These are phyloP conservation scores for Vaccinium macrocarpon DNA, from an alignment of 148 eudicot genomes.

Conservation along the genomic window DNA sequence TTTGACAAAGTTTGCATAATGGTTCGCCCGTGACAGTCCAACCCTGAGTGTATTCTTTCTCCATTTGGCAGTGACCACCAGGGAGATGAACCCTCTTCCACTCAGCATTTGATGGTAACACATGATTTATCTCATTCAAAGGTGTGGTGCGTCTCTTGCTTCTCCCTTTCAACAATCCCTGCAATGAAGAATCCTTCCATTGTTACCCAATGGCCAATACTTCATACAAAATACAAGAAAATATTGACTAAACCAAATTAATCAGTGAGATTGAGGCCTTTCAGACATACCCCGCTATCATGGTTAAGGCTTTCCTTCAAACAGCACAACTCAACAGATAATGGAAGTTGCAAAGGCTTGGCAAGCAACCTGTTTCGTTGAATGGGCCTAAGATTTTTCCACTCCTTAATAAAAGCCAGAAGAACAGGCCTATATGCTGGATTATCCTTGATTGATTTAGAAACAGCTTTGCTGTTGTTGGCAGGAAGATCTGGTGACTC, in stretches of 20 bases:
- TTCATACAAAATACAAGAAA: background rate
- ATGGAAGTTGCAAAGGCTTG: constrained; percentile 87
- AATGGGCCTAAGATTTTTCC: constrained; percentile 70
- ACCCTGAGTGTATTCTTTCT: constrained; percentile 58
- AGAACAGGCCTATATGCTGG: constrained; percentile 51
- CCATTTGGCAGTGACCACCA: constrained; percentile 44
- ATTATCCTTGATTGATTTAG: constrained; percentile 39
- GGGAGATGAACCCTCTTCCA: constrained; percentile 60
- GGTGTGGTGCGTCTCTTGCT: constrained; percentile 81
- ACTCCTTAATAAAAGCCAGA: constrained; percentile 58
- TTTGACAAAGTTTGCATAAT: constrained; percentile 91
- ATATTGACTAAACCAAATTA: background rate
- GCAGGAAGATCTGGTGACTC: constrained; percentile 28
- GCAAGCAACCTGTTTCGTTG: constrained; percentile 62
- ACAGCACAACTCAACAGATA: constrained; percentile 65
- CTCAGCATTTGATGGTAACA: constrained; percentile 60
- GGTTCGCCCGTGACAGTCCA: constrained; percentile 75
- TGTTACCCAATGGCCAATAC: background rate
- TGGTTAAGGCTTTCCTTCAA: constrained; percentile 73
- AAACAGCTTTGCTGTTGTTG: constrained; percentile 25
- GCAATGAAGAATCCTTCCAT: constrained; percentile 1
- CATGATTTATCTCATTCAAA: constrained; percentile 54
- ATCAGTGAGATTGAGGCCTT: background rate
- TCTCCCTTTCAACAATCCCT: constrained; percentile 86
- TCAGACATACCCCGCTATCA: constrained; percentile 57